A percentile compares a stretch with the other conserved stretches of the same genome.
Evolutionary conservation across 225 moss, liverwort and hornwort species (phyloP).

Genomic region (Bryoerythrophyllum caledonicum): DNA sequence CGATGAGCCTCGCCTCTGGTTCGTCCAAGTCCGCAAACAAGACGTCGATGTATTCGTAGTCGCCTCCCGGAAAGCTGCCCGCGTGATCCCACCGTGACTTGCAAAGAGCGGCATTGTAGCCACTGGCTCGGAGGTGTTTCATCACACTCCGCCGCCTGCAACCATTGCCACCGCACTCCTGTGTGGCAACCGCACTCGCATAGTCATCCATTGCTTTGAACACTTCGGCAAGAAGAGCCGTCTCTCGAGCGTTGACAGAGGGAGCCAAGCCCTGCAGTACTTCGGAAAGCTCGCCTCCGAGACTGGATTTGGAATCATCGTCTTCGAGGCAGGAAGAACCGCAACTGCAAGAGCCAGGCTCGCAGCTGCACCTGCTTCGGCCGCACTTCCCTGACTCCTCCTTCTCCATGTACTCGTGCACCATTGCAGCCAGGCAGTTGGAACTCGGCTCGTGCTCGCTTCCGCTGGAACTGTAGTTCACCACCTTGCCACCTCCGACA

Average conservation of each 20-base stretch:
- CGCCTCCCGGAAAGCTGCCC: constrained; percentile 85
- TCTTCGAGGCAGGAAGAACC: constrained; percentile 29
- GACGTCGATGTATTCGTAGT: constrained; percentile 88
- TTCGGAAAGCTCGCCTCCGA: constrained; percentile 66
- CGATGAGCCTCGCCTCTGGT: constrained; percentile 47
- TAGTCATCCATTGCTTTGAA: constrained; percentile 35
- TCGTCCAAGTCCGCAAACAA: constrained; percentile 28
- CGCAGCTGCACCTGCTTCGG: constrained; percentile 71
- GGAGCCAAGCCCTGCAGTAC: constrained; percentile 53
- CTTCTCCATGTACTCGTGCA: constrained; percentile 81
- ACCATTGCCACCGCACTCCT: constrained; percentile 24
- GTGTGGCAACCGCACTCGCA: neutral
- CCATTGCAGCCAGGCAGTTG: constrained; percentile 87
- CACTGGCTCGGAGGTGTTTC: constrained; percentile 57
- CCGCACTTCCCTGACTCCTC: constrained; percentile 60
- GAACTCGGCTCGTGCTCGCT: constrained; percentile 91
- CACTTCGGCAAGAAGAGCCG: constrained; percentile 40
- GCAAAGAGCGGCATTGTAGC: constrained; percentile 90
- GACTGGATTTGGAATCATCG: constrained; percentile 63
- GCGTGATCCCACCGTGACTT: constrained; percentile 92
- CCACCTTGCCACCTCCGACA: constrained; percentile 34
- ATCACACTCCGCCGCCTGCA: constrained; percentile 62
- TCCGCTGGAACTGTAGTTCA: constrained; percentile 77
- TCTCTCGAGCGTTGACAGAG: constrained; percentile 44
- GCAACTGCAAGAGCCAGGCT: constrained; percentile 50